Evolutionary conservation across 2,329 filamentous ascomycete genomes (phyloP), one percentile per base, ranked within the genome.

Genomic region (Penicillium sp.): DNA sequence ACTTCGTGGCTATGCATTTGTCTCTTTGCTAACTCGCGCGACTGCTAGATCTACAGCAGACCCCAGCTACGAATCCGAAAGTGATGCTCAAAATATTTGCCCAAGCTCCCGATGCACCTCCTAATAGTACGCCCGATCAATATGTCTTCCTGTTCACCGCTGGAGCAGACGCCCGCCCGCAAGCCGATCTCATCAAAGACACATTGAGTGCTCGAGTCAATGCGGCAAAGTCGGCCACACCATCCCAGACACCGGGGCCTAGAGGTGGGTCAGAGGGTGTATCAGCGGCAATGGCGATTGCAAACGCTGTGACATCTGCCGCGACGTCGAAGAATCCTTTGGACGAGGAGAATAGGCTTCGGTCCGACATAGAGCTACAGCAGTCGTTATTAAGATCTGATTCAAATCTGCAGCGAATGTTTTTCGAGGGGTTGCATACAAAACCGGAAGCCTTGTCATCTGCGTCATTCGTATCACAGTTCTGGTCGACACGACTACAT

Each of bases 41-140:
- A 52, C 42, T 41, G 17, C 19, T 47, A 94, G 90, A 97, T 76
- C 84, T 99, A 46, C 93, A 99, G 74, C 93, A 97, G 73, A 97
- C 94, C 0, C 92, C 94, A 12, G 90, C 91, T 57, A 87, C 82
- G n/a, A 87, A 85, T 35, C 80, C 91, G 17, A 97, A 96, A 80
- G 91, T 96, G 50, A 96, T 96, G 82, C 83, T 97, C 57, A 96
- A 94, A 73, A 88, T 99, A 53, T 90, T 97, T 65, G 88, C 88
- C 59, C 88, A 91, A 70, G 75, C 84, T 40, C 75, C 84, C 22
- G 67, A 71, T 35, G 56, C 67, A 16, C 56, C 63, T 5, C 64
- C 70, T 3, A 64, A 66, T 11, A 66, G 57, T 6, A 60, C 67
- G 3, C 78, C 89, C 17, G 82, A 87, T 43, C 84, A 86, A 52